These are phyloP conservation scores for Claviceps sp. DNA, from an alignment of 2,329 filamentous ascomycete genomes.

Conservation along the genomic window DNA sequence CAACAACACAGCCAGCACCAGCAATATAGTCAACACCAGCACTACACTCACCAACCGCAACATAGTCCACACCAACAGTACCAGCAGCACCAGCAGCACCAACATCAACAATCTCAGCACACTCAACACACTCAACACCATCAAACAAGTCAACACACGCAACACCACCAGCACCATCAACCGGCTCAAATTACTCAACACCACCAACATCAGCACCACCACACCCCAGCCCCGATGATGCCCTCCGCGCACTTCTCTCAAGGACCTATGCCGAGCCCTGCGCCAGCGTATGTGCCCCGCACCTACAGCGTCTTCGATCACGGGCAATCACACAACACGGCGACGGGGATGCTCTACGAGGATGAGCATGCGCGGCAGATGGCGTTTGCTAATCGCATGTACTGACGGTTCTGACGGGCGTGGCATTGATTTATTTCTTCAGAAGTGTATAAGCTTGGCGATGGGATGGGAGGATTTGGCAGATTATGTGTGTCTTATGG, in stretches of 20 bases:
- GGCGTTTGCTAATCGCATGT: constrained; percentile 30
- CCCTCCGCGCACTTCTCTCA: constrained; percentile 11
- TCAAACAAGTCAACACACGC: not conserved
- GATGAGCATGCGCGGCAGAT: constrained; percentile 28
- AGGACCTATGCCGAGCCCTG: constrained; percentile 15
- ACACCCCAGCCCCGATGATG: constrained; percentile 14
- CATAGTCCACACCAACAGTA: not conserved
- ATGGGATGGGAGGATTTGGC: too few species aligned
- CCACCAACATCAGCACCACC: not conserved
- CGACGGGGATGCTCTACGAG: constrained; percentile 28
- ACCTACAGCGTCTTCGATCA: constrained; percentile 34
- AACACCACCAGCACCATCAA: not conserved
- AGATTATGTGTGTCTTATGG: too few species aligned
- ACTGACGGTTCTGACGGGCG: constrained; percentile 15
- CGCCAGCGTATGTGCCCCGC: constrained; percentile 17
- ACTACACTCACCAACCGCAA: not conserved
- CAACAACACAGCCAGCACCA: not conserved
- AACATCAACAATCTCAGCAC: not conserved
- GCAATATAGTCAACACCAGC: not conserved
- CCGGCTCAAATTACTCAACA: not conserved
- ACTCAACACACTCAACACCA: not conserved
- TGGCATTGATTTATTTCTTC: too few species aligned
- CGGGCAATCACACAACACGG: constrained; percentile 20
- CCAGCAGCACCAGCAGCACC: not conserved
- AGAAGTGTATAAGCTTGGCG: too few species aligned